Evolutionary conservation across 257 asterid genomes (phyloP).

Genomic region (Ballota nigra): DNA sequence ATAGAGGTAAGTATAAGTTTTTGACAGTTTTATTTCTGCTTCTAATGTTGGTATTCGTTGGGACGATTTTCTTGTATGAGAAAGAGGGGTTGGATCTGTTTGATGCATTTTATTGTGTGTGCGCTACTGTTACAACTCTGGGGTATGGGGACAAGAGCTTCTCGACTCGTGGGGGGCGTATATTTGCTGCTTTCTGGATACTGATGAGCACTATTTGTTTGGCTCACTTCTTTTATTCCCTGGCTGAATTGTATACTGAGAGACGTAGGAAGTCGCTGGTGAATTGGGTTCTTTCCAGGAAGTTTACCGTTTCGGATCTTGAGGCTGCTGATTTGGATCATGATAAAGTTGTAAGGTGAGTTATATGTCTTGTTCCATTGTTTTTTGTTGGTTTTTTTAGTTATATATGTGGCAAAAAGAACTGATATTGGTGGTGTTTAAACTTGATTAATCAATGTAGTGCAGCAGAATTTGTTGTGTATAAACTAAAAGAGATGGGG

Average conservation of each 20-base stretch:
- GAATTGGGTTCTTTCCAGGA: conserved; percentile 58
- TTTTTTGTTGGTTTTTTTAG: background rate
- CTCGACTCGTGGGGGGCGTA: conserved; percentile 59
- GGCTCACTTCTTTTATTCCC: conserved; percentile 65
- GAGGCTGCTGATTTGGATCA: conserved; percentile 86
- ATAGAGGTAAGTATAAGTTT: conserved; percentile 52
- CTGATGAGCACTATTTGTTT: conserved; percentile 64
- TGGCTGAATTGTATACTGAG: conserved; percentile 69
- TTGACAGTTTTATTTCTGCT: conserved; percentile 36
- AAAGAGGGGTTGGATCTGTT: conserved; percentile 52
- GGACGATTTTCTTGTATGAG: conserved; percentile 43
- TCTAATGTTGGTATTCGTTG: conserved; percentile 37
- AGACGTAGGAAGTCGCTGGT: conserved; percentile 49
- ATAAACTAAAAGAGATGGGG: conserved; percentile 83
- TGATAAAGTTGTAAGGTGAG: conserved; percentile 62
- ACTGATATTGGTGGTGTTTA: background rate
- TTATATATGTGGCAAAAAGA: background rate
- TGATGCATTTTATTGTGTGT: conserved; percentile 78
- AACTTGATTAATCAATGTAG: conserved; percentile 32
- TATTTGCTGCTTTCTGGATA: conserved; percentile 82
- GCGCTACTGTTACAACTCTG: conserved; percentile 69
- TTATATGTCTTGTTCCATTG: background rate
- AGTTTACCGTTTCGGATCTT: conserved; percentile 61
- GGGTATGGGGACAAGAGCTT: conserved; percentile 93
- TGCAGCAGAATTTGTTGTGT: conserved; percentile 64